Evolutionary conservation across 2,329 filamentous ascomycete genomes (phyloP).

Genomic region (Monosporascus ibericus): DNA sequence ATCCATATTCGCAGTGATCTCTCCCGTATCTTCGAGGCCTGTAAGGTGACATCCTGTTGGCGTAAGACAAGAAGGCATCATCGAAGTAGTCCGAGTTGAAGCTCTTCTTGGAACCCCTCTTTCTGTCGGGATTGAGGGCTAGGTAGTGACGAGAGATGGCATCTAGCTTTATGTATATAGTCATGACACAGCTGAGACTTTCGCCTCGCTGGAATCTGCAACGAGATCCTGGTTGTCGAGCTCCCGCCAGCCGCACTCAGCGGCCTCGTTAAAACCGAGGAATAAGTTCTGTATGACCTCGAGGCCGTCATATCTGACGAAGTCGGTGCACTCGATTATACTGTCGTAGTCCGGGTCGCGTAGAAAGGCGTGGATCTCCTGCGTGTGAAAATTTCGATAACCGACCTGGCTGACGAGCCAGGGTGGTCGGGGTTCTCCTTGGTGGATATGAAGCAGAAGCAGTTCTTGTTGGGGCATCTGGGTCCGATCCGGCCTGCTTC

Average conservation of each 20-base stretch:
- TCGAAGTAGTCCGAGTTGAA: slow-evolving; percentile 20
- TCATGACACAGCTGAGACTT: slow-evolving; percentile 33
- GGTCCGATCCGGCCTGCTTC: slow-evolving; percentile 6
- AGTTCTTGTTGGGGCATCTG: slow-evolving; percentile 18
- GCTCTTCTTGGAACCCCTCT: slow-evolving; percentile 14
- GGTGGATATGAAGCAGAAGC: slow-evolving; percentile 25
- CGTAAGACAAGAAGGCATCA: slow-evolving; percentile 27
- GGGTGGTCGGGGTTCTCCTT: slow-evolving; percentile 26
- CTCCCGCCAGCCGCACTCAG: slow-evolving; percentile 25
- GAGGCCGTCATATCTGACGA: slow-evolving; percentile 30
- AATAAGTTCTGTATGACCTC: slow-evolving; percentile 38
- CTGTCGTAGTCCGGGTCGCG: slow-evolving; percentile 32
- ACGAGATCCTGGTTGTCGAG: slow-evolving; percentile 29
- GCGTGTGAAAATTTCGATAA: slow-evolving; percentile 17
- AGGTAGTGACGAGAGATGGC: slow-evolving; percentile 3
- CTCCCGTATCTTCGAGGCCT: slow-evolving; percentile 19
- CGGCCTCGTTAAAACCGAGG: slow-evolving; percentile 31
- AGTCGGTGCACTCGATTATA: slow-evolving; percentile 39
- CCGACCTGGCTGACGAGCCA: slow-evolving; percentile 27
- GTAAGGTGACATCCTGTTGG: slow-evolving; percentile 26
- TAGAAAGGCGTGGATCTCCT: slow-evolving; percentile 13
- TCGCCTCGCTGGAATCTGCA: slow-evolving; percentile 26
- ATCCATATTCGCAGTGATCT: slow-evolving; percentile 14
- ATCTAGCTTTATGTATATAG: slow-evolving; percentile 24
- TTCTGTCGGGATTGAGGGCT: slow-evolving; percentile 11